Evolutionary conservation across 371 early-diverging fungal species (phyloP), one percentile per base, ranked within the genome.

Genomic region (Mortierella sp.): DNA sequence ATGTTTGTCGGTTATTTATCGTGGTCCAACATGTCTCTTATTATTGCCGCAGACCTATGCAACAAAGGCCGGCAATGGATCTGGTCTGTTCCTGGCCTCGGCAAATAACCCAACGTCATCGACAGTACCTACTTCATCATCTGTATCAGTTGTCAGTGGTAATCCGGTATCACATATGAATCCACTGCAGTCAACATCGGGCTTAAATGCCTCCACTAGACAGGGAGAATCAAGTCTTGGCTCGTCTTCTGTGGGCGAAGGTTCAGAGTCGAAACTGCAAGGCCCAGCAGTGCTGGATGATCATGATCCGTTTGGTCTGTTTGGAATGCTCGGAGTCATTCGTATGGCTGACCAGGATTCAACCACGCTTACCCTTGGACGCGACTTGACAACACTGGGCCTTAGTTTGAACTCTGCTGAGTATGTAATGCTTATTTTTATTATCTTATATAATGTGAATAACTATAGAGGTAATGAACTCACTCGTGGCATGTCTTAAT

Each of bases 341-440:
- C 86, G 94, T 33, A 87, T 90, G 89, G 88, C 92, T 3, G 92
- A 94, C 82, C 90, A 88, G 33, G 94, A 93, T 81, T 78, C 86
- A 63, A 91, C 87, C 50, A 90, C 91, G 85, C 83, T 95, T 74
- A 89, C 92, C 7, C 85, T 94, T 21, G 96, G 96, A 1, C 84
- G 87, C 69, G 96, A 96, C 76, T 84, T 96, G 63, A 91, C 96
- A 32, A 88, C 89, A 15, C 85, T 96, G n/a, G 94, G 95, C 1
- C 86, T 96, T 45, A 92, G 93, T 77, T 82, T 96, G 47, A 91
- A 91, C 77, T 88, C 93, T 61, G 79, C 90, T 71, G 93, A 92
- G 86, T 91, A 85, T 74, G 88, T 86, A 32, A 16, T n/a, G 19
- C 24, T 2, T 28, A 7, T 22, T 19, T 50, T 68, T 1, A 41